Evolutionary conservation across 106 monocot species (phyloP).

Genomic region (Platanthera zijinensis): DNA sequence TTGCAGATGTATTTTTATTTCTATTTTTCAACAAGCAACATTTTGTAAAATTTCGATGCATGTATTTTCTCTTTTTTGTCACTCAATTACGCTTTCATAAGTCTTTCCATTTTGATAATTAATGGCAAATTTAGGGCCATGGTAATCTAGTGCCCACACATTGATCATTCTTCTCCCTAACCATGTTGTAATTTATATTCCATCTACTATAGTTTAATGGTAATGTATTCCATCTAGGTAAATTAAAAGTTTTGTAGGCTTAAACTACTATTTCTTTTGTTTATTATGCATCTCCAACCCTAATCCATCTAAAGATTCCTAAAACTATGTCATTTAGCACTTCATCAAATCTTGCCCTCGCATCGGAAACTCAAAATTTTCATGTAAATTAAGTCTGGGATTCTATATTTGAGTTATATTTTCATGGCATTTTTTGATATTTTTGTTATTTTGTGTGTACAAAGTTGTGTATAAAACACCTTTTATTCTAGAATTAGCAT

Average conservation of each 20-base stretch:
- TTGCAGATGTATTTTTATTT: neutral
- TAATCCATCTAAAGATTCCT: too few relatives aligned
- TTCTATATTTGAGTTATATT: too few relatives aligned
- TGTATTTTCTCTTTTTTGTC: neutral
- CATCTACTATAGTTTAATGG: neutral
- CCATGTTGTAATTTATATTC: neutral
- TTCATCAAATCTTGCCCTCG: too few relatives aligned
- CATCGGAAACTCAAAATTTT: too few relatives aligned
- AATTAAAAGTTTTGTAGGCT: neutral
- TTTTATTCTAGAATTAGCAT: too few relatives aligned
- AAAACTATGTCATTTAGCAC: too few relatives aligned
- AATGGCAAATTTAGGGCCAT: neutral
- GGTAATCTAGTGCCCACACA: too few relatives aligned
- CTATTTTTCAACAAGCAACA: neutral
- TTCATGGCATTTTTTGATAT: too few relatives aligned
- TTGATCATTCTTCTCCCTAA: neutral
- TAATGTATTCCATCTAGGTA: neutral
- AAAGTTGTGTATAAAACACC: too few relatives aligned
- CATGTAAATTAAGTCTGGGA: too few relatives aligned
- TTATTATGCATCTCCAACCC: too few relatives aligned
- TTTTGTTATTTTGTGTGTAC: too few relatives aligned
- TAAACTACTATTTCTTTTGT: neutral
- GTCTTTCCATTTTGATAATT: neutral
- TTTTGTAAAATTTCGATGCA: neutral
- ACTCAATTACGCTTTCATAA: neutral